Base-by-base conservation (phyloP, 1,284 basidiomycete species). In the Pseudozyma sp. region DNA sequence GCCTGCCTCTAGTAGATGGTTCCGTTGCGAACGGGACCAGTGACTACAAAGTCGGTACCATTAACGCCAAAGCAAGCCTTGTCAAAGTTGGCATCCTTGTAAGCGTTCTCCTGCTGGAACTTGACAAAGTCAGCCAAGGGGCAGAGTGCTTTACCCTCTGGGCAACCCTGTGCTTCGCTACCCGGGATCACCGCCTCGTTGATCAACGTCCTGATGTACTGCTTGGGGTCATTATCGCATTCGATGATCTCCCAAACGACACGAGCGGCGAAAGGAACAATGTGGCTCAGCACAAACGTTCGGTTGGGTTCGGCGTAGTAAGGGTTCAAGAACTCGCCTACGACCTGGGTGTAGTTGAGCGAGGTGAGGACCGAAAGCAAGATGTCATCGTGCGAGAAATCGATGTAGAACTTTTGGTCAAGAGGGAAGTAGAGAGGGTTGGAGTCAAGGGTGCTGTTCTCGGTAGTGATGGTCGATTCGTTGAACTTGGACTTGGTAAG, bases 121-220 rank as follows among this genome's bases (percentile, higher is more conserved):
- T 85, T 86, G 38, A 95, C 89, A 83, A 97, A 95, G 4, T 89
- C 89, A 47, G 89, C 87, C 7, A 95, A 86, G 0, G 91, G 87
- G 77, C 94, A 97, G 84, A 95, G 89, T 12, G 94, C 94, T 65
- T 95, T 90, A 48, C 88, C 87, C 77, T 91, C 86, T 10, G 86
- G 70, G 76, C 89, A 85, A 0, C 89, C 90, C 11, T 91, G 89
- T 76, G 93, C 95, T 39, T 91, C 89, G 2, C 91, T 91, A 43
- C 96, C 88, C 1, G 95, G 93, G 1, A 90, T 88, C 1, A 95
- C 92, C 4, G 92, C 94, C 82, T 97, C 95, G 86, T 96, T 96
- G 85, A 94, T 89, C 80, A 92, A 89, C 58, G 92, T 87, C 6
- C 93, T 90, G 71, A 94, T 90, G 77, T 93, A 92, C 0, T 83